Conservation (phyloP, 73 alveolate genomes). For the Uronychia setigera region DNA sequence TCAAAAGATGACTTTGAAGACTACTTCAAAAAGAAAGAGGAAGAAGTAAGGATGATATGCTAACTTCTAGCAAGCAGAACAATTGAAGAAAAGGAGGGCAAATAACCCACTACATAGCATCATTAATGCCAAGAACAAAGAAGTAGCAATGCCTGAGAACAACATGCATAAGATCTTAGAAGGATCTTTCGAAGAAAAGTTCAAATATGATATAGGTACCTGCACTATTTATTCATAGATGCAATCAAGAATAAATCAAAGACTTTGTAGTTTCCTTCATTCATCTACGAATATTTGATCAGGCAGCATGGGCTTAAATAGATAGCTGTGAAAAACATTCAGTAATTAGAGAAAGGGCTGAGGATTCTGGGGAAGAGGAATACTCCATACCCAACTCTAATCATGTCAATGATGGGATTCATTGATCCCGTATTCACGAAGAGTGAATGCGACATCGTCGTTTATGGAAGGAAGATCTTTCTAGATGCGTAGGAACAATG, state of each 20-base stretch:
- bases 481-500: conserved; percentile 18
- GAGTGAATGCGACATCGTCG: conserved; percentile 18
- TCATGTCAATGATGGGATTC: conserved; percentile 7
- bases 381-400: conserved; percentile 8
- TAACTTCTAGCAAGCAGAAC: neutral
- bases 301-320: conserved; percentile 14
- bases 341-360: conserved; percentile 1
- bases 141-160: conserved; percentile 21
- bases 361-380: neutral
- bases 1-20: neutral
- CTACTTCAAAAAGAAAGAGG: neutral
- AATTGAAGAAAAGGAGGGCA: neutral
- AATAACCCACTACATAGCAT: neutral
- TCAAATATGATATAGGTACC: neutral
- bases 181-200: conserved; percentile 12
- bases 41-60: too few species aligned
- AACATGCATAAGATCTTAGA: conserved; percentile 4
- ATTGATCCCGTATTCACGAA: neutral
- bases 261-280: neutral
- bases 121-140: conserved; percentile 6
- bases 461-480: conserved; percentile 17
- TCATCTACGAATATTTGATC: neutral
- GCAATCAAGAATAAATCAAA: neutral
- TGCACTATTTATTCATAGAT: neutral
- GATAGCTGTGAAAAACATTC: conserved; percentile 27